phyloP scores from a whole-genome alignment of 2,329 filamentous ascomycete genomes.

The Chaetomiaceae sp. region DNA sequence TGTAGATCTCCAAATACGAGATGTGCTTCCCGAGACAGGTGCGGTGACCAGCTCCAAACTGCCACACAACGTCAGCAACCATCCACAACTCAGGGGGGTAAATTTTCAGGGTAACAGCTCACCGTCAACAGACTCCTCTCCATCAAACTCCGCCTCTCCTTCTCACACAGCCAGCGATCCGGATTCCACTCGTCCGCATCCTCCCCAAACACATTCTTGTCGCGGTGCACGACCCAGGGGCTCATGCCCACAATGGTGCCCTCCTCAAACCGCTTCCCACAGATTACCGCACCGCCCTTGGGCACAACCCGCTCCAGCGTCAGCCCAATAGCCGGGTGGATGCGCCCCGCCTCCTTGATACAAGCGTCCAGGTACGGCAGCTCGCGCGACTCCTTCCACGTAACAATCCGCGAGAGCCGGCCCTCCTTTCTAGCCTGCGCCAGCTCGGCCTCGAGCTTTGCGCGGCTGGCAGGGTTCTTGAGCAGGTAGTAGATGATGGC shows the following conservation, averaged over 20 bases:
- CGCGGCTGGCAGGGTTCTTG: conserved; percentile 46
- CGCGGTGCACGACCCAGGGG: conserved; percentile 34
- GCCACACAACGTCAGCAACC: too few species aligned
- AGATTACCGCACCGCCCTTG: conserved; percentile 20
- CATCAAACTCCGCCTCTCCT: conserved; percentile 26
- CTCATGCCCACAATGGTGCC: conserved; percentile 33
- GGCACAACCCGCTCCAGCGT: conserved; percentile 27
- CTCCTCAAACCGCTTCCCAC: conserved; percentile 19
- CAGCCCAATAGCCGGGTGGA: conserved; percentile 36
- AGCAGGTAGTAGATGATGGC: conserved; percentile 60
- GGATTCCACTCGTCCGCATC: conserved; percentile 43
- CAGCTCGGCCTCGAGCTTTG: conserved; percentile 50
- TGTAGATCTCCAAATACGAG: conserved; percentile 33
- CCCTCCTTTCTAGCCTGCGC: conserved; percentile 15
- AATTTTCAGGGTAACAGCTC: too few species aligned
- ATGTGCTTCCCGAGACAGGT: conserved; percentile 35
- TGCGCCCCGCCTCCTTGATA: conserved; percentile 37
- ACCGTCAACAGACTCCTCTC: conserved; percentile 28
- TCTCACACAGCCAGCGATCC: conserved; percentile 41
- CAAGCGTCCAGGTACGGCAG: conserved; percentile 38
- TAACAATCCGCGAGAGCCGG: too few species aligned
- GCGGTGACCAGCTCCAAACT: conserved; percentile 24
- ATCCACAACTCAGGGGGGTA: too few species aligned
- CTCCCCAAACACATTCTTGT: conserved; percentile 38
- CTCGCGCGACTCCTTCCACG: conserved; percentile 18